These are phyloP conservation scores for Solanum neorickii DNA, from an alignment of 257 asterid genomes.

Conservation along the genomic window DNA sequence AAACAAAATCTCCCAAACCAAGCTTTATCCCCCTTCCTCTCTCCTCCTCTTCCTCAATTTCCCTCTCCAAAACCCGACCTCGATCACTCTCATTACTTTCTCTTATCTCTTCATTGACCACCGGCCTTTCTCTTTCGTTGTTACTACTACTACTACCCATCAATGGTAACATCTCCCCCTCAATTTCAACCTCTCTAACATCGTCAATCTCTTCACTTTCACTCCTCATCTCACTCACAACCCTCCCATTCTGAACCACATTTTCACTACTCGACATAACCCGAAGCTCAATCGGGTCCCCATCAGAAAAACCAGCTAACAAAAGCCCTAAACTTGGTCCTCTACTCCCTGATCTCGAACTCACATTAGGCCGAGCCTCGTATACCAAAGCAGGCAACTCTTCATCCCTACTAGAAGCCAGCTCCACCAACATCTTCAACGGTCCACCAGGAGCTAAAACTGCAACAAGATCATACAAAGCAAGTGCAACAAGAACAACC, in stretches of 20 bases:
- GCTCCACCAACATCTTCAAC: constrained; percentile 75
- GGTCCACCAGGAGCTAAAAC: constrained; percentile 97
- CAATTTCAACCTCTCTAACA: constrained; percentile 31
- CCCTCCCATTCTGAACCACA: neutral
- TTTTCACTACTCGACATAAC: constrained; percentile 16
- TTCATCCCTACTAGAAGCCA: constrained; percentile 78
- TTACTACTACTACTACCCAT: constrained; percentile 22
- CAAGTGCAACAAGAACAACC: constrained; percentile 80
- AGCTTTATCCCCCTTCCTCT: constrained; percentile 67
- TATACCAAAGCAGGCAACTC: constrained; percentile 89
- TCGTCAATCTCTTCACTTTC: constrained; percentile 38
- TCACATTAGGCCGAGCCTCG: constrained; percentile 65
- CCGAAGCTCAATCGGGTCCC: constrained; percentile 33
- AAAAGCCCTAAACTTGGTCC: constrained; percentile 37
- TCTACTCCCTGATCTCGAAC: constrained; percentile 23
- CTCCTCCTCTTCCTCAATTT: constrained; percentile 10
- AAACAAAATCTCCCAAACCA: constrained; percentile 90
- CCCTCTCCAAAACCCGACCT: neutral
- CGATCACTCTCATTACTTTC: constrained; percentile 6
- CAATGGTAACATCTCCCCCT: constrained; percentile 53
- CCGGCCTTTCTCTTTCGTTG: constrained; percentile 12
- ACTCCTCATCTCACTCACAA: neutral
- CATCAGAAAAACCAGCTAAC: constrained; percentile 27
- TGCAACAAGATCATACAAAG: constrained; percentile 78
- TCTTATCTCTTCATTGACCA: constrained; percentile 1